These are phyloP conservation scores for Phytopythium mirpurense DNA, from an alignment of 352 stramenopile genomes.

Conservation along the genomic window DNA sequence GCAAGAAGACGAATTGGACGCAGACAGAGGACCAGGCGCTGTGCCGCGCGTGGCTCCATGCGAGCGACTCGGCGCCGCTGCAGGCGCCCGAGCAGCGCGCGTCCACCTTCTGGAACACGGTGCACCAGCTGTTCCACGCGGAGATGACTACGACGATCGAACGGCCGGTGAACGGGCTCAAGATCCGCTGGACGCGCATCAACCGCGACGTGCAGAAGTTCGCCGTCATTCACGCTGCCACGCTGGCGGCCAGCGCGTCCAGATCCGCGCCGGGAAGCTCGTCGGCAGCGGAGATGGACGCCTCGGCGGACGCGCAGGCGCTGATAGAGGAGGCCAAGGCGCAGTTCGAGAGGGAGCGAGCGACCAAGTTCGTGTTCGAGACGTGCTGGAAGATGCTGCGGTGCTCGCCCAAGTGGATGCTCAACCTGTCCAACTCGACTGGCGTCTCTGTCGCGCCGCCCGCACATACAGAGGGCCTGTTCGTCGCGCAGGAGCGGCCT, in stretches of 20 bases:
- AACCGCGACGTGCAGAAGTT: slow-evolving; percentile 79
- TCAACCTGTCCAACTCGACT: slow-evolving; percentile 44
- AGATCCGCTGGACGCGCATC: slow-evolving; percentile 79
- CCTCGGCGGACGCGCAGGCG: slow-evolving; percentile 28
- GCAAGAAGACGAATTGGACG: slow-evolving; percentile 82
- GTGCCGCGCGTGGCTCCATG: slow-evolving; percentile 62
- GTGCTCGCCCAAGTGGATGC: slow-evolving; percentile 56
- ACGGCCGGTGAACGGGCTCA: slow-evolving; percentile 63
- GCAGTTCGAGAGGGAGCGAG: slow-evolving; percentile 40
- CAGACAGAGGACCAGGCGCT: slow-evolving; percentile 56
- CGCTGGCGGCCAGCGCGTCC: too few relatives aligned
- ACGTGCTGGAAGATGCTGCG: slow-evolving; percentile 64
- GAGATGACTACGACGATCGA: slow-evolving; percentile 56
- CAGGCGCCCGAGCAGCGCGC: slow-evolving; percentile 39
- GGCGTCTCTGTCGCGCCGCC: slow-evolving; percentile 16
- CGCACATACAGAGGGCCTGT: not conserved
- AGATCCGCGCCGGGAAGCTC: too few relatives aligned
- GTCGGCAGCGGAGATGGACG: slow-evolving; percentile 9
- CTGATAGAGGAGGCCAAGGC: slow-evolving; percentile 52
- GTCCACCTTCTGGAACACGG: slow-evolving; percentile 59
- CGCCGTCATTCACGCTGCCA: slow-evolving; percentile 33
- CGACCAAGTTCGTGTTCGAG: slow-evolving; percentile 65
- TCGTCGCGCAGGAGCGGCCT: slow-evolving; percentile 8
- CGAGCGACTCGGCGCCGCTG: slow-evolving; percentile 37
- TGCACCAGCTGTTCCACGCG: slow-evolving; percentile 61